Base-by-base conservation (phyloP, 164 flowering plant genomes). In the Nymphaea colorata region DNA sequence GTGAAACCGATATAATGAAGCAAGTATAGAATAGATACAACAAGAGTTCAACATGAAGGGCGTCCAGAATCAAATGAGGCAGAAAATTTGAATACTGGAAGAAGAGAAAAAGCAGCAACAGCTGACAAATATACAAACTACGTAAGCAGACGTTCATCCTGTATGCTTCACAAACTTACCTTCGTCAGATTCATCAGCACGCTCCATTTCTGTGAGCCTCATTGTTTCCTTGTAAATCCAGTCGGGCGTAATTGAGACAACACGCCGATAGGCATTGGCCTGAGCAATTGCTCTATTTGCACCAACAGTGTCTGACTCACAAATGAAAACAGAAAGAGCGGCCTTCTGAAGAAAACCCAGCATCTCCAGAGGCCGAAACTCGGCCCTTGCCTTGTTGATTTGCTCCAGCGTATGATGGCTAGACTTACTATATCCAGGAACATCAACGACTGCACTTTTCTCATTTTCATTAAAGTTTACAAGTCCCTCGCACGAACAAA, bases 301-400 rank as follows among this genome's bases (percentile, higher is more conserved):
- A 53, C 36, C 42, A 61, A 72, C 55, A 44, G 59, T 47, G 10
- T 72, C 73, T 11, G 15, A 44, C 3, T 61, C 62, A 10, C 74
- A 75, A 43, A 72, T 55, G 69, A 68, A 69, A 0, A 75, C 57
- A 43, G 18, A 69, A 51, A 67, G 65, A 36, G 77, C 80, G 42
- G 61, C 45, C 25, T 66, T 15, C 14, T 11, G 70, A 6, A 71
- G 66, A 64, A 74, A 77, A 11, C 15, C 59, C 68, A 77, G 62
- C 12, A 66, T 57, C 41, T 4, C 69, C 25, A 53, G 41, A 4
- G 67, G 74, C 66, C 68, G 55, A 53, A 70, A 70, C 43, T n/a
- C 11, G 51, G 61, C 43, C 25, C 60, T 61, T 44, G n/a, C 6
- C 47, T 2, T 47, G 8, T 3, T 36, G 16, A 36, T 7, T n/a